Conservation (phyloP, 2,329 filamentous ascomycete genomes). For the Aspergillus novoparasiticus region DNA sequence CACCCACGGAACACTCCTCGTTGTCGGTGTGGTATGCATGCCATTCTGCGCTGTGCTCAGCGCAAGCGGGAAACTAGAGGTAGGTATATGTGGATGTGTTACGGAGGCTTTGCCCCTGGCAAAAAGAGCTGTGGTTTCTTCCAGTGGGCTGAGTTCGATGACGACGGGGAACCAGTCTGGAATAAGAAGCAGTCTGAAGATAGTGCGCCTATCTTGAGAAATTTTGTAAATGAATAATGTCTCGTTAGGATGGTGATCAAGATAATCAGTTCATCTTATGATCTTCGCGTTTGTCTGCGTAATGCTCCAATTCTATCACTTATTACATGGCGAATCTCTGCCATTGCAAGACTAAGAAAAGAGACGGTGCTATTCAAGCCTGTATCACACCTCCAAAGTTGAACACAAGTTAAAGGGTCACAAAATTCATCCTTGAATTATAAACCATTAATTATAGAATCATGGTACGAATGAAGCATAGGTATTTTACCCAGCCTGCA, state of each 20-base stretch:
- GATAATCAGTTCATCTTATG: not conserved
- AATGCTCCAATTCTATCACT: not conserved
- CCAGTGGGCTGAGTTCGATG: constrained; percentile 82
- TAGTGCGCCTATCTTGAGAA: constrained; percentile 25
- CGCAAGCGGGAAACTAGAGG: constrained; percentile 75
- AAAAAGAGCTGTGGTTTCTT: constrained; percentile 72
- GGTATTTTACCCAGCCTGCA: not conserved
- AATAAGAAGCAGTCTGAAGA: constrained; percentile 21
- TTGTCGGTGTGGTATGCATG: constrained; percentile 73
- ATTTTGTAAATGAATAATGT: constrained; percentile 23
- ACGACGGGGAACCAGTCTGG: constrained; percentile 80
- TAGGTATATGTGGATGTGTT: constrained; percentile 92
- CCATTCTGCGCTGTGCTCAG: constrained; percentile 75
- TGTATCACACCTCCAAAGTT: not conserved
- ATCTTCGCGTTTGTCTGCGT: not conserved
- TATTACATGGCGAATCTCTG: not conserved
- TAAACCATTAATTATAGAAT: not conserved
- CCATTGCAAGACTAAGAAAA: not conserved
- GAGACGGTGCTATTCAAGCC: not conserved
- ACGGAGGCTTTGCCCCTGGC: constrained; percentile 58
- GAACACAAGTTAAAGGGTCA: not conserved
- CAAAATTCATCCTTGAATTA: not conserved
- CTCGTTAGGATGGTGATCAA: not conserved
- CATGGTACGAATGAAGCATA: not conserved
- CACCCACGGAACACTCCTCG: constrained; percentile 77